Base-by-base conservation (phyloP, 352 stramenopile genomes). In the Pythium biforme region DNA sequence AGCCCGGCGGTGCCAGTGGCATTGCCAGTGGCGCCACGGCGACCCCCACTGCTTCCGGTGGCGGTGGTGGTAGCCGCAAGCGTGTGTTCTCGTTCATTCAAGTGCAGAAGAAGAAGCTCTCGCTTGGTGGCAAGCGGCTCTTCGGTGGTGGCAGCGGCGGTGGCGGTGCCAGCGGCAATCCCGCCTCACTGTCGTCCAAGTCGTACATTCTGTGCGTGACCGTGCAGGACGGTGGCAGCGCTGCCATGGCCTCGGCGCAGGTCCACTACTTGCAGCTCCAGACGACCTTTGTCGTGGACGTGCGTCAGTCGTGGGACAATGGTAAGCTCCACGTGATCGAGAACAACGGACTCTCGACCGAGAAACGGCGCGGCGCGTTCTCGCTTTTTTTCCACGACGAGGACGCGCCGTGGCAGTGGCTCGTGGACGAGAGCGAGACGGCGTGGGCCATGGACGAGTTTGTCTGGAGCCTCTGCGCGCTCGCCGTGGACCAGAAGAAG, bases 151-250 rank as follows among this genome's bases (percentile, higher is more conserved):
- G 29, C 29, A 10, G 29, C 14, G 59, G 71, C 25, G 60, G 62
- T 39, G 55, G 65, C 33, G 68, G 47, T 29, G 29, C 66, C 25
- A 62, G 65, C 40, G 59, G 64, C 43, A 71, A 37, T 22, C 10
- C 12, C 37, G 6, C 26, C 33, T 65, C 58, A 12, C 20, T 43
- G 22, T 49, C 33, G 23, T 41, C 33, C 66, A 90, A 84, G 59
- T 77, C 76, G 54, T 90, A 87, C 56, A 82, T 90, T 25, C 69
- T 90, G 4, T 90, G 81, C 41, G 76, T 90, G 45, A 86, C 79
- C 0, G 62, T 77, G 4, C 77, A 87, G 46, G 79, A 90, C 51
- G 60, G 55, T 34, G 26, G 52, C 2, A n/a, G n/a, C n/a, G n/a
- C n/a, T n/a, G n/a, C n/a, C n/a, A n/a, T n/a, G n/a, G n/a, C n/a